Conservation (phyloP, 2,329 filamentous ascomycete genomes). For the Colletotrichum sp. region DNA sequence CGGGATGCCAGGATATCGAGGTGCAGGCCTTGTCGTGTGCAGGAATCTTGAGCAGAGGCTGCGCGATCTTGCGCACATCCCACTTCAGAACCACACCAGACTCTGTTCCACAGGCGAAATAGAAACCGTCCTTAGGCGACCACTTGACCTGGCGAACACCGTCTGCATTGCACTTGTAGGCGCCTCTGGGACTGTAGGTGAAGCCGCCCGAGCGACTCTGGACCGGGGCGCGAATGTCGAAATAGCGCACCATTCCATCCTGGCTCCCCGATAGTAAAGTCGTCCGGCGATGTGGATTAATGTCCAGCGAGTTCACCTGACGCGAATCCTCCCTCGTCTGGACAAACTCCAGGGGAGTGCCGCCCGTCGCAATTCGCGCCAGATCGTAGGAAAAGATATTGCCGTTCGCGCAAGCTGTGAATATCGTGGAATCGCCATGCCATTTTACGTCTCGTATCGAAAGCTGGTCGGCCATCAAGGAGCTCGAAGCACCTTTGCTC, state of each 20-base stretch:
- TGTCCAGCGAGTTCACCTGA: slow-evolving; percentile 68
- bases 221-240: slow-evolving; percentile 58
- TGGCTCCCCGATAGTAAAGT: slow-evolving; percentile 68
- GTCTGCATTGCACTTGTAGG: slow-evolving; percentile 59
- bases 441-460: slow-evolving; percentile 70
- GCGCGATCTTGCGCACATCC: slow-evolving; percentile 61
- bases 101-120: slow-evolving; percentile 70
- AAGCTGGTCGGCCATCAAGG: slow-evolving; percentile 55
- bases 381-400: slow-evolving; percentile 71
- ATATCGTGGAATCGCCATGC: slow-evolving; percentile 59
- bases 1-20: slow-evolving; percentile 70
- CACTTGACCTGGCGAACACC: slow-evolving; percentile 68
- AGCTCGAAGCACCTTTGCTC: slow-evolving; percentile 43
- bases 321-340: slow-evolving; percentile 66
- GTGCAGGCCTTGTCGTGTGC: slow-evolving; percentile 66
- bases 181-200: slow-evolving; percentile 48
- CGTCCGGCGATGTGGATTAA: slow-evolving; percentile 64
- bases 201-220: slow-evolving; percentile 53
- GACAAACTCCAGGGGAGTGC: slow-evolving; percentile 56
- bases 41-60: slow-evolving; percentile 63
- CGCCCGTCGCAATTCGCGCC: slow-evolving; percentile 49
- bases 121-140: slow-evolving; percentile 66
- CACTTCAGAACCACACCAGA: slow-evolving; percentile 67
- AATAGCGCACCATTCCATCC: slow-evolving; percentile 67
- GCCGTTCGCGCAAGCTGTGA: slow-evolving; percentile 68